phyloP scores from a whole-genome alignment of 2,329 filamentous ascomycete genomes.

The Sporothrix luriei region DNA sequence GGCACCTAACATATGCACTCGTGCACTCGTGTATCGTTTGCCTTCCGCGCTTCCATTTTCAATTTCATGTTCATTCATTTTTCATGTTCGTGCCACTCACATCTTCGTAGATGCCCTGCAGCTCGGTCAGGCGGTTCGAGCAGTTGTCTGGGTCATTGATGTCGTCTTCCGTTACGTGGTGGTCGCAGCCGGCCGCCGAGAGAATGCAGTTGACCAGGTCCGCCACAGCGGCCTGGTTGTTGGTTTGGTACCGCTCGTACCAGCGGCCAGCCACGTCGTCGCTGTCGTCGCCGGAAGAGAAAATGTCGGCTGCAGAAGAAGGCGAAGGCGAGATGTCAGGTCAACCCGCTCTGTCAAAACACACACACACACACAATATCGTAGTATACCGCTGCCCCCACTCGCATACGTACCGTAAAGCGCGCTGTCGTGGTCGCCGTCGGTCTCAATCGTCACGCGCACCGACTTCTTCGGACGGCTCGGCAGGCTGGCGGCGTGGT shows the following conservation, averaged over 20 bases:
- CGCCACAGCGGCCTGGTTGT: slow-evolving; percentile 58
- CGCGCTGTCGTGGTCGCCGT: slow-evolving; percentile 56
- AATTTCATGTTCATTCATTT: too few relatives aligned
- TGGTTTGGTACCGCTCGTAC: slow-evolving; percentile 59
- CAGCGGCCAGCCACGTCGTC: slow-evolving; percentile 63
- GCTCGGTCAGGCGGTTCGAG: slow-evolving; percentile 72
- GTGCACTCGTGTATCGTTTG: background rate
- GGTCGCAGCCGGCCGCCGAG: slow-evolving; percentile 75
- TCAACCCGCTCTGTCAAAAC: background rate
- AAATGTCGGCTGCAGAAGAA: slow-evolving; percentile 59
- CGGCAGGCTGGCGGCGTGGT: slow-evolving; percentile 50
- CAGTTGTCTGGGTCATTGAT: slow-evolving; percentile 89
- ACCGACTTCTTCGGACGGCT: slow-evolving; percentile 60
- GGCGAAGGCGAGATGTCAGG: background rate
- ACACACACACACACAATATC: too few relatives aligned
- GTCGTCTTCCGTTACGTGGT: slow-evolving; percentile 77
- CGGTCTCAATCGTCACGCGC: slow-evolving; percentile 55
- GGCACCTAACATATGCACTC: too few relatives aligned
- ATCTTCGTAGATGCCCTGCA: slow-evolving; percentile 86
- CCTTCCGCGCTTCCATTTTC: background rate
- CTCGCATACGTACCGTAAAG: slow-evolving; percentile 54
- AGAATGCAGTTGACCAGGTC: slow-evolving; percentile 69
- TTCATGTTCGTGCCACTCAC: slow-evolving; percentile 57
- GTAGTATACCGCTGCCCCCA: background rate
- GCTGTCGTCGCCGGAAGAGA: slow-evolving; percentile 59